Evolutionary conservation across 805 yeast genomes (phyloP), one percentile per base, ranked within the genome.

Genomic region (Wickerhamomyces bisporus): DNA sequence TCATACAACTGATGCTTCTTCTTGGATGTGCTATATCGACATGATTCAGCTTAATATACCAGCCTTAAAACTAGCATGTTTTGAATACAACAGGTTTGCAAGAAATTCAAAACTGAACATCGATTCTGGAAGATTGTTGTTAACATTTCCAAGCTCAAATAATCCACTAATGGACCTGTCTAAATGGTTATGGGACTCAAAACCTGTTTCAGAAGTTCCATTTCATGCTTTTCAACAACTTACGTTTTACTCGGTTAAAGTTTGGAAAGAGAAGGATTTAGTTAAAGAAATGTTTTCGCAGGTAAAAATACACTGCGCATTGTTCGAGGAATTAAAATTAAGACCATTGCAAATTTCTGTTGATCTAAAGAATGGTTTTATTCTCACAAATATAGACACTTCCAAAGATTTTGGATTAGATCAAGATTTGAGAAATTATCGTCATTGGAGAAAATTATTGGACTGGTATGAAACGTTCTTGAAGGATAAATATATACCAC

Each of bases 21-120:
- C 66, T 2, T 65, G 70, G 70, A 41, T 48, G 26, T 52, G 63
- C n/a, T 44, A 32, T 6, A 35, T 45, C 1, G 39, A 45, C 15
- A 26, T 39, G 17, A 12, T 45, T 13, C 39, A 38, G 28, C 15
- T 43, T 30, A 43, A 39, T 30, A 18, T 31, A 1, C 14, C 21
- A 2, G 44, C 41, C 7, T 17, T 50, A 18, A 36, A 30, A 15
- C 13, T 30, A 11, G 29, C 44, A 3, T 33, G 41, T 30, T 29
- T 4, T 11, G 55, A 52, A 34, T 50, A 21, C 32, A 49, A 50
- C 30, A 23, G 16, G 24, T 25, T 30, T 20, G 8, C 45, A 3
- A 32, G 16, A 12, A 25, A 13, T 4, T 21, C 14, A 1, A 30
- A 32, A 19, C 23, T 45, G 2, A 21, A 30, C 12, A 15, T 36